These are phyloP conservation scores for Malassezia sp. DNA, from an alignment of 1,284 basidiomycete species.

Conservation along the genomic window DNA sequence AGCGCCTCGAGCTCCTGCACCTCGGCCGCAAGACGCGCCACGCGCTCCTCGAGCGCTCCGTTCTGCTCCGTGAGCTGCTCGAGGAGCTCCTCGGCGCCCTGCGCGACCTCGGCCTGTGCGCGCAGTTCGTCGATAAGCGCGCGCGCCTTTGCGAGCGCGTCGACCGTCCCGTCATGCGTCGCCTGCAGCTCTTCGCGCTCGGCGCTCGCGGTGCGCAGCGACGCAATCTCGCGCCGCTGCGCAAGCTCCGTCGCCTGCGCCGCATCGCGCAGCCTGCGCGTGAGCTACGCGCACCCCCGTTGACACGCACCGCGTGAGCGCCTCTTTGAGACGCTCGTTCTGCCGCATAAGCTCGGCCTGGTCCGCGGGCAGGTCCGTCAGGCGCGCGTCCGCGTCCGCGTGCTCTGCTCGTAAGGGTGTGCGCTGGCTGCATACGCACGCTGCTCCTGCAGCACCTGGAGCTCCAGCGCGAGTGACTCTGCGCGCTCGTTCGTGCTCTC, in stretches of 20 bases:
- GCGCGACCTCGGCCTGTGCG: conserved; percentile 81
- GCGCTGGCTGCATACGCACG: no score
- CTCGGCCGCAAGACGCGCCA: conserved; percentile 86
- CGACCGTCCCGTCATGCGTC: conserved; percentile 21
- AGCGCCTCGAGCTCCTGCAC: conserved; percentile 93
- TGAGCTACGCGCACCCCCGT: no score
- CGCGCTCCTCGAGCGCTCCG: conserved; percentile 61
- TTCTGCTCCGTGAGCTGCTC: conserved; percentile 92
- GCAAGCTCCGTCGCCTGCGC: conserved; percentile 77
- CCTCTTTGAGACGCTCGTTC: conserved; percentile 14
- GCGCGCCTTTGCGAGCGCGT: conserved; percentile 50
- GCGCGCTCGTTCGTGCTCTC: conserved; percentile 65
- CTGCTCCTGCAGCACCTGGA: conserved; percentile 59
- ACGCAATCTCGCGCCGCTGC: conserved; percentile 65
- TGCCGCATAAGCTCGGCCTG: conserved; percentile 24
- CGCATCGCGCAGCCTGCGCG: conserved; percentile 63
- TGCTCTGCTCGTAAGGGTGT: no score
- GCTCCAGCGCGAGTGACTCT: conserved; percentile 72
- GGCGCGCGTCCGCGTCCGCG: no score
- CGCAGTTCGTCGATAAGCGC: conserved; percentile 87
- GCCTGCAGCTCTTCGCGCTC: conserved; percentile 19
- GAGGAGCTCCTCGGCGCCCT: conserved; percentile 89
- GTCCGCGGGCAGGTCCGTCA: conserved; percentile 16
- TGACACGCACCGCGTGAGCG: no score
- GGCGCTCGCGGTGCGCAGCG: conserved; percentile 74